Conservation (phyloP, 164 flowering plant species). For the Sextonia rubra region DNA sequence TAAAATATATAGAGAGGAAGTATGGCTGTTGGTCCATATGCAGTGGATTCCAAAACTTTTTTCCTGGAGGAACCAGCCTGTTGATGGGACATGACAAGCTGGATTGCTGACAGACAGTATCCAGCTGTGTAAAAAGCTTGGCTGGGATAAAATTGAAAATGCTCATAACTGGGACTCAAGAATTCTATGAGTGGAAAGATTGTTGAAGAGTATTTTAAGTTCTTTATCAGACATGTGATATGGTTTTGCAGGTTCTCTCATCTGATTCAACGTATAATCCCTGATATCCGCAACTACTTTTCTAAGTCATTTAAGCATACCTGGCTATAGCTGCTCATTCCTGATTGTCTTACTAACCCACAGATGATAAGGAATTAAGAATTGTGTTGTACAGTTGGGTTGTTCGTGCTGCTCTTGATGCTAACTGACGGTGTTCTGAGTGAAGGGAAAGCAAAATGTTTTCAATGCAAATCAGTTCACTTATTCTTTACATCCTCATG, state of each 20-base stretch:
- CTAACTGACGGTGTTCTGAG: background rate
- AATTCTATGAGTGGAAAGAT: background rate
- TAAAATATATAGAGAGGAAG: background rate
- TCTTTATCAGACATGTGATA: background rate
- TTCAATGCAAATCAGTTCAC: background rate
- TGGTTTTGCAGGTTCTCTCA: slow-evolving; percentile 49
- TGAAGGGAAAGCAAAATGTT: background rate
- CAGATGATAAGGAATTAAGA: background rate
- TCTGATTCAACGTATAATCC: slow-evolving; percentile 66
- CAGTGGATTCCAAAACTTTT: background rate
- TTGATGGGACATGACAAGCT: background rate
- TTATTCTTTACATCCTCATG: too few relatives aligned
- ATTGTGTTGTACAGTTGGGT: slow-evolving; percentile 17
- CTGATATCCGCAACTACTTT: slow-evolving; percentile 77
- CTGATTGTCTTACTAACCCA: slow-evolving; percentile 28
- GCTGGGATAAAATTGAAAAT: background rate
- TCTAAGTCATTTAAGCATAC: slow-evolving; percentile 47
- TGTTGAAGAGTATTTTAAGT: too few relatives aligned
- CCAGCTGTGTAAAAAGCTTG: background rate
- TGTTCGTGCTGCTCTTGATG: background rate
- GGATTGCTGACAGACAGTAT: background rate
- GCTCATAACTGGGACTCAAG: background rate
- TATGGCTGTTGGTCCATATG: background rate
- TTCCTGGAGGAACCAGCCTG: background rate
- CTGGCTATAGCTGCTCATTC: slow-evolving; percentile 27